These are phyloP conservation scores for Uronychia setigera DNA, from an alignment of 73 alveolate genomes.

Conservation along the genomic window DNA sequence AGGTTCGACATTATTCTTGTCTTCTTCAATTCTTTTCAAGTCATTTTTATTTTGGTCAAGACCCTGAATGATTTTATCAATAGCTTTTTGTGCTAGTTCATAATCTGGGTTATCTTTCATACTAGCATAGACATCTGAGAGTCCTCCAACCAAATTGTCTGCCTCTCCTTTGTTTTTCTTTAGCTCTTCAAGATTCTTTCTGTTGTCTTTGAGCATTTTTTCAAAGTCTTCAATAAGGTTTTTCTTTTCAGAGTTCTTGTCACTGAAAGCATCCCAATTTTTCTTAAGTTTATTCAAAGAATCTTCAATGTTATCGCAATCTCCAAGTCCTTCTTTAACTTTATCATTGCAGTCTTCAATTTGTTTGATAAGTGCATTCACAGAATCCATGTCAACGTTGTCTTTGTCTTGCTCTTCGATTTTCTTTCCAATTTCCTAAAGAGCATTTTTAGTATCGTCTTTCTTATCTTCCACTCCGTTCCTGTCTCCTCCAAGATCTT, in stretches of 20 bases:
- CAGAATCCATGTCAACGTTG: neutral
- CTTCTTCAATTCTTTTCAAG: neutral
- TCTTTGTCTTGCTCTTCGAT: neutral
- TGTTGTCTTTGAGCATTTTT: constrained; percentile 2
- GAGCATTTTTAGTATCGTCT: neutral
- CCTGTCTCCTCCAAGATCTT: neutral
- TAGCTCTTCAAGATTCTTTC: neutral
- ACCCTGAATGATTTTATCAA: neutral
- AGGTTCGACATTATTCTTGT: constrained; percentile 7
- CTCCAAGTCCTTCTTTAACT: constrained; percentile 1
- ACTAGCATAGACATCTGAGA: neutral
- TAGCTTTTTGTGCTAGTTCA: neutral
- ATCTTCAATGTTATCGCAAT: neutral
- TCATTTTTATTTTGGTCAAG: neutral
- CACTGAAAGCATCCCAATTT: neutral
- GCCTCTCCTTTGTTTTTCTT: neutral
- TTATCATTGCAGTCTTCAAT: neutral
- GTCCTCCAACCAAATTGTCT: neutral
- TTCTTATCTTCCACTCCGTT: neutral
- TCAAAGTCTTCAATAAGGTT: constrained; percentile 9
- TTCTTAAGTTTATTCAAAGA: neutral
- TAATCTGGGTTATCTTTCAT: constrained; percentile 2
- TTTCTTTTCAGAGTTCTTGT: neutral
- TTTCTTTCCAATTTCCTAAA: constrained; percentile 1
- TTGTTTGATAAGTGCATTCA: constrained; percentile 2